Base-by-base conservation (phyloP, 306 rosid genomes). In the Senna siamea region DNA sequence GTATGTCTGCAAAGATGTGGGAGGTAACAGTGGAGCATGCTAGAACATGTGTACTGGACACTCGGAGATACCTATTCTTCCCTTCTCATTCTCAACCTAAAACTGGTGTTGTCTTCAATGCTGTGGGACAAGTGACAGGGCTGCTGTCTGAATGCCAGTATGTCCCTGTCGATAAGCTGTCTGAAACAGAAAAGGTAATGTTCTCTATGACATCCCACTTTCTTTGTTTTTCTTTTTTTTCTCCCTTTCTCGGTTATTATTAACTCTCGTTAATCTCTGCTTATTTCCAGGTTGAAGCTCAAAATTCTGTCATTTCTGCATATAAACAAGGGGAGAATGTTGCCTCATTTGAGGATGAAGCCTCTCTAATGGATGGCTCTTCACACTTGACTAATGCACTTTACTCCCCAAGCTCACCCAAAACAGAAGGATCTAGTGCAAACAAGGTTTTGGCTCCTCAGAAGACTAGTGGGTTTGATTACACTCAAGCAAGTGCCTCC, bases 1-100 rank as follows among this genome's bases (percentile, higher is more conserved):
- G 99, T 63, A 95, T 95, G 99, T 92, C 99, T 34, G 84, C 99
- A 58, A 95, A 95, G 89, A 95, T 95, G 98, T 95, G 99, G 98
- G 99, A 95, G 75, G 85, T 87, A 73, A 92, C 96, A 2, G 85
- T 89, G 73, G 97, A 94, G 79, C 99, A 94, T 87, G 97, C 99
- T 52, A 86, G 91, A 76, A 94, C 91, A 65, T 94, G 99, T 55
- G 71, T 79, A 62, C 82, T 88, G 28, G 97, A 89, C 71, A 64
- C 73, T 48, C 77, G 74, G 72, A 77, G 84, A 70, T 75, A 56
- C 46, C 28, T 92, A 61, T 83, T 90, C 80, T 70, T 70, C 74
- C 85, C 89, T 72, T 66, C 81, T 17, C 41, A 71, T 76, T 85
- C 88, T 67, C 87, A 86, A 63, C 84, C 74, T 66, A 89, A 80